A percentile compares a stretch with the other conserved stretches of the same genome.
phyloP scores from a whole-genome alignment of 352 stramenopile species.

The Pythium rishiriense region DNA sequence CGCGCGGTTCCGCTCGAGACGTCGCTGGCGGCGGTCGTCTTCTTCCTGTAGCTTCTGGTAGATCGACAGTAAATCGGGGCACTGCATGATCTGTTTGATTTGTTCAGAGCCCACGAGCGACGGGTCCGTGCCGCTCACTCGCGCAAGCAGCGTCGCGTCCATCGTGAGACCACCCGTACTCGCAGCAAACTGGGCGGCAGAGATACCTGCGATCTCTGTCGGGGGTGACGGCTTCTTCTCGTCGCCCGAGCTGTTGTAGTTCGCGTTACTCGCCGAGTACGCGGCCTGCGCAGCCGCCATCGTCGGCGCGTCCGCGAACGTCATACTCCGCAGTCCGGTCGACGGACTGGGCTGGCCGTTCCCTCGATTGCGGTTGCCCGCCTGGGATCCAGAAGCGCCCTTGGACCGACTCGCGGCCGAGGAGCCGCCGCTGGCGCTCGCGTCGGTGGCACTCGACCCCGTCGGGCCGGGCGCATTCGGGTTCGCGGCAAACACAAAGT shows the following conservation, averaged over 20 bases:
- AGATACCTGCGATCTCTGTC: constrained; percentile 55
- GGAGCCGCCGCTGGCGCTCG: not conserved
- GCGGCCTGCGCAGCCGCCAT: constrained; percentile 16
- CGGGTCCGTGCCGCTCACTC: constrained; percentile 79
- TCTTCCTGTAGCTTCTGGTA: constrained; percentile 89
- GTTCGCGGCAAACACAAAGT: constrained; percentile 53
- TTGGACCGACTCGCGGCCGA: constrained; percentile 6
- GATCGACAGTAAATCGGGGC: constrained; percentile 79
- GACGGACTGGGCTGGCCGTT: constrained; percentile 44
- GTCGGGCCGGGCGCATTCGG: constrained; percentile 13
- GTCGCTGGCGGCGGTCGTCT: constrained; percentile 73
- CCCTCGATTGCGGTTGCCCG: constrained; percentile 8
- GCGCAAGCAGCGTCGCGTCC: constrained; percentile 74
- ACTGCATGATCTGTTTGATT: constrained; percentile 89
- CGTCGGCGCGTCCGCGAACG: constrained; percentile 47
- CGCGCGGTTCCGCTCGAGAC: constrained; percentile 78
- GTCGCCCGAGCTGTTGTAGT: constrained; percentile 29
- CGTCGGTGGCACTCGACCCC: not conserved
- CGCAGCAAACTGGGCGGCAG: constrained; percentile 77
- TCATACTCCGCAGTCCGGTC: constrained; percentile 60
- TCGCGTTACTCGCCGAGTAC: constrained; percentile 21
- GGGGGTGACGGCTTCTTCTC: constrained; percentile 45
- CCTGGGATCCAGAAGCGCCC: not conserved
- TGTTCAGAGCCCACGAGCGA: constrained; percentile 78
- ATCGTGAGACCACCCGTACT: constrained; percentile 77